Evolutionary conservation across 768 basidiomycete species (phyloP).

Genomic region (Gloeopeniophorella convolvens): DNA sequence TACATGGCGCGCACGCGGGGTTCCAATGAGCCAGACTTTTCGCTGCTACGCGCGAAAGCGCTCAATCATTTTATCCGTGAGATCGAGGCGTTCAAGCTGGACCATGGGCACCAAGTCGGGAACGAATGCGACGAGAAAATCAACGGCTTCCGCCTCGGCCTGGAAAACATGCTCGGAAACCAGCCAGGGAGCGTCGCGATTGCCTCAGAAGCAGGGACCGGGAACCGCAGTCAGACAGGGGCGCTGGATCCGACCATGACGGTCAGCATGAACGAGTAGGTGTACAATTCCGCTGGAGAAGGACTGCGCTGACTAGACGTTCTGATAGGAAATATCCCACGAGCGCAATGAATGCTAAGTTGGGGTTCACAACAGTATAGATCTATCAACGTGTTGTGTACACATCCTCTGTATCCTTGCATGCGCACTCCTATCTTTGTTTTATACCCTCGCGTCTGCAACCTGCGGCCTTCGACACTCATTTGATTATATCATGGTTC

Average conservation of each 20-base stretch:
- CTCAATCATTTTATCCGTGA: conserved; percentile 65
- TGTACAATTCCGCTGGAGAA: not conserved
- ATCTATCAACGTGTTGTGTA: not conserved
- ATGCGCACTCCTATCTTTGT: not conserved
- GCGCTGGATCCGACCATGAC: not conserved
- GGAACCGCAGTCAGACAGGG: not conserved
- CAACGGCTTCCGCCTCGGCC: conserved; percentile 31
- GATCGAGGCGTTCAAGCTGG: conserved; percentile 48
- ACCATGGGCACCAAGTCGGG: conserved; percentile 39
- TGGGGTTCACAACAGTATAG: not conserved
- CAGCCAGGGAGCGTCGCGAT: conserved; percentile 16
- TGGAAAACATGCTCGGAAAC: conserved; percentile 45
- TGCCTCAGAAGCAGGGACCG: not conserved
- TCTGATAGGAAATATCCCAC: not conserved
- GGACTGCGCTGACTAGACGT: not conserved
- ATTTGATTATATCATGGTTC: not conserved
- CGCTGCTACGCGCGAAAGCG: conserved; percentile 47
- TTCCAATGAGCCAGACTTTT: conserved; percentile 65
- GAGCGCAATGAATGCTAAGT: not conserved
- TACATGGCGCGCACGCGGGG: conserved; percentile 67
- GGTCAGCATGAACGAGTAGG: not conserved
- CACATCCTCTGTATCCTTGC: not conserved
- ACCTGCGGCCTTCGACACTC: not conserved
- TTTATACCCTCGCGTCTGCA: not conserved
- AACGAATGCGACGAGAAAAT: conserved; percentile 31